phyloP scores from a whole-genome alignment of 495 filamentous ascomycete species.

The Aspergillus kassunensis region DNA sequence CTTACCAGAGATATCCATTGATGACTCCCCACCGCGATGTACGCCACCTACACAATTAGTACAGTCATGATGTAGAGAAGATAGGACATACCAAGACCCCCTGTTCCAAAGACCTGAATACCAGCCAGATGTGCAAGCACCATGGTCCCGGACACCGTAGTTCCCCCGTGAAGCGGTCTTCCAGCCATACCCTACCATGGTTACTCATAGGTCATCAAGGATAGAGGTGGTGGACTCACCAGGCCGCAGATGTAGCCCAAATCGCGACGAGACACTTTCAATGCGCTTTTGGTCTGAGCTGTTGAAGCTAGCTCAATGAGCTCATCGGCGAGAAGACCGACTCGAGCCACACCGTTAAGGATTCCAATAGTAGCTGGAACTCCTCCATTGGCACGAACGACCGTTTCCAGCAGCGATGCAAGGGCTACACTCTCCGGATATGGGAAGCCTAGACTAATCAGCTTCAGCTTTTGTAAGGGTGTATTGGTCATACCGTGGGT shows the following conservation, averaged over 20 bases:
- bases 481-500: slow-evolving; percentile 59
- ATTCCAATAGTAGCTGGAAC: slow-evolving; percentile 92
- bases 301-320: slow-evolving; percentile 65
- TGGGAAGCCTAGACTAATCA: slow-evolving; percentile 63
- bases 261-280: slow-evolving; percentile 85
- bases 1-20: slow-evolving; percentile 77
- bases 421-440: slow-evolving; percentile 76
- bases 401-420: slow-evolving; percentile 63
- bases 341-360: slow-evolving; percentile 71
- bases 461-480: not conserved
- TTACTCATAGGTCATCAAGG: not conserved
- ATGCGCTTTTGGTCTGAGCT: slow-evolving; percentile 55
- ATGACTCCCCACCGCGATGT: slow-evolving; percentile 80
- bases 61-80: not conserved
- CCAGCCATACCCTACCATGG: slow-evolving; percentile 54
- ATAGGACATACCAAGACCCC: slow-evolving; percentile 42
- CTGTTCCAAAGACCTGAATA: slow-evolving; percentile 91
- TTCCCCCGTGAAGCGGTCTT: slow-evolving; percentile 74
- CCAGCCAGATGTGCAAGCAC: slow-evolving; percentile 81
- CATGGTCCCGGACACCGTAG: slow-evolving; percentile 92
- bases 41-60: slow-evolving; percentile 64
- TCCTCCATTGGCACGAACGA: slow-evolving; percentile 75
- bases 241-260: slow-evolving; percentile 74
- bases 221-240: slow-evolving; percentile 47
- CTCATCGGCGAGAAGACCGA: slow-evolving; percentile 69